Evolutionary conservation across 1,284 basidiomycete species (phyloP).

Genomic region (Tremellales sp.): DNA sequence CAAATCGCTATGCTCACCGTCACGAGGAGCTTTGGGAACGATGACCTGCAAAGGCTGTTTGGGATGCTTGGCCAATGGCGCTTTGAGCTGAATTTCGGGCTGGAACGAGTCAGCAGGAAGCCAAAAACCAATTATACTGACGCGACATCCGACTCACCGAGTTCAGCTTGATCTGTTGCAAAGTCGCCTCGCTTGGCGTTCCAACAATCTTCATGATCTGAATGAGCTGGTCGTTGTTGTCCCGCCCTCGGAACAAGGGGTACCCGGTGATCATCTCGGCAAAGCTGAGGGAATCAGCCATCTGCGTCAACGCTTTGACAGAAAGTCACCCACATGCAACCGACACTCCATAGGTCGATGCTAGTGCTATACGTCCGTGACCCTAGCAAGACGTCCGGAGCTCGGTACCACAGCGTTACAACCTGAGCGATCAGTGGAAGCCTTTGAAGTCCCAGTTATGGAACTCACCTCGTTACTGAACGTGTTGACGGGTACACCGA

Average conservation of each 20-base stretch:
- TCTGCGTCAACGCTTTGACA: conserved; percentile 1
- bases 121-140: background rate
- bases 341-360: conserved; percentile 98
- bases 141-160: conserved; percentile 59
- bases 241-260: conserved; percentile 92
- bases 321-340: conserved; percentile 51
- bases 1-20: conserved; percentile 56
- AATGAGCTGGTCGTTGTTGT: conserved; percentile 95
- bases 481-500: conserved; percentile 94
- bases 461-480: conserved; percentile 89
- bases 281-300: conserved; percentile 23
- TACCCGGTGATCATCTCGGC: conserved; percentile 80
- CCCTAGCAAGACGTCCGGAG: conserved; percentile 94
- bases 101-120: conserved; percentile 40
- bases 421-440: conserved; percentile 56
- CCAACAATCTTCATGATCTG: conserved; percentile 98
- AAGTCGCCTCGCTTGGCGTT: conserved; percentile 83
- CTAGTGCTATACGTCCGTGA: conserved; percentile 93
- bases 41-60: conserved; percentile 86
- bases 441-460: background rate
- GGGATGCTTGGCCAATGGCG: conserved; percentile 68
- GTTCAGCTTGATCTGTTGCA: conserved; percentile 86
- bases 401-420: conserved; percentile 98
- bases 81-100: conserved; percentile 77
- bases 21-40: conserved; percentile 85